Evolutionary conservation across 2,329 filamentous ascomycete genomes (phyloP), one percentile per base, ranked within the genome.

Genomic region (Pyrenochaeta sp.): DNA sequence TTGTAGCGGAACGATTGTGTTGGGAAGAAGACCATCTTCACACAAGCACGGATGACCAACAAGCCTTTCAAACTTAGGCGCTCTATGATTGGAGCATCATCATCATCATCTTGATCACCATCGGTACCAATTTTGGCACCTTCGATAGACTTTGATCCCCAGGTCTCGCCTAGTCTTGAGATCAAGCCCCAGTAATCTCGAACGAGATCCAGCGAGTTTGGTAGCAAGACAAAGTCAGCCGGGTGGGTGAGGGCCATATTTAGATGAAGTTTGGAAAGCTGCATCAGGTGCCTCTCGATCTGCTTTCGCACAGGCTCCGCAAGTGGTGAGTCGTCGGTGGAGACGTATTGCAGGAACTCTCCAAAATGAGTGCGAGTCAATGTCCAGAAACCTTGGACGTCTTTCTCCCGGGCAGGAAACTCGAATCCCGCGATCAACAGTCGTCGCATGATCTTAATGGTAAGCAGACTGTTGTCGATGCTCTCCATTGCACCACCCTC

Each of bases 231-330:
- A 69, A 96, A 97, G 41, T 90, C 89, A 3, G 88, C 86, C 1
- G 92, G 85, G 67, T 96, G 91, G 4, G 79, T 75, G 35, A 84
- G 83, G 1, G 90, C 85, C 86, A 97, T 93, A 42, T 90, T 86
- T 26, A 95, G 80, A 67, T 97, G 94, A 3, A 99, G 77, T 71
- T 97, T 99, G 3, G 92, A 86, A 35, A 97, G 86, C 65, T 97
- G 92, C 28, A 96, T 74, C 2, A 96, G 77, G 65, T 96, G 92
- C 65, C 91, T 95, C 54, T 89, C 88, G n/a, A 96, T 75, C 17
- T 87, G 65, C 23, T 80, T 81, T 45, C 82, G 81, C 17, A 84
- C 80, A 3, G 74, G 71, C 3, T 73, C 67, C 6, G 59, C 61
- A 24, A 86, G 72, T 3, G 82, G 69, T 5, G 75, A 72, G n/a